These are phyloP conservation scores for Tillandsia leiboldiana DNA, from an alignment of 176 grass and related monocot genomes.

Conservation along the genomic window DNA sequence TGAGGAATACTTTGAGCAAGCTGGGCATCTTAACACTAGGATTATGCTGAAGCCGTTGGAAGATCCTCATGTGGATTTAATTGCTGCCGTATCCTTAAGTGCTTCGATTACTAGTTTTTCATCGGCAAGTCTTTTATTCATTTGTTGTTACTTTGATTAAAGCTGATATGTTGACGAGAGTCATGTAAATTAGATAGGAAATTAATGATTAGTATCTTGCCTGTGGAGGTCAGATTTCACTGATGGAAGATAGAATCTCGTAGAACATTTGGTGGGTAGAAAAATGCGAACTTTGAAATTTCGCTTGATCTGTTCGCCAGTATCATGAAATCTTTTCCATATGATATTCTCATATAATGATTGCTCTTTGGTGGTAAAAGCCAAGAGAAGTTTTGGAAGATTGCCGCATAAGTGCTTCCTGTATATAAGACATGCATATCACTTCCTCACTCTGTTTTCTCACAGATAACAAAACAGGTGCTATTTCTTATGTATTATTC, in stretches of 20 bases:
- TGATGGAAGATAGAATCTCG: too few relatives aligned
- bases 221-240: too few relatives aligned
- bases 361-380: neutral
- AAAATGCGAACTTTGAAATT: neutral
- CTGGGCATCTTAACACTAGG: conserved; percentile 40
- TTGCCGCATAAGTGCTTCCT: neutral
- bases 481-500: neutral
- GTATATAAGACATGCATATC: neutral
- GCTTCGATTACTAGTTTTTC: neutral
- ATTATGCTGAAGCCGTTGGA: conserved; percentile 72
- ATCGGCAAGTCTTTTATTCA: neutral
- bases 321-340: neutral
- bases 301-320: neutral
- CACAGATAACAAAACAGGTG: too few relatives aligned
- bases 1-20: conserved; percentile 85
- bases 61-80: conserved; percentile 80
- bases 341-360: neutral
- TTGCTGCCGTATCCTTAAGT: conserved; percentile 61
- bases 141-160: neutral
- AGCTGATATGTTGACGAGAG: too few relatives aligned
- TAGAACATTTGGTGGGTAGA: too few relatives aligned
- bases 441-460: neutral
- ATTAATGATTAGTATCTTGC: too few relatives aligned
- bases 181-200: too few relatives aligned
- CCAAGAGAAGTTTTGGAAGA: neutral